These are phyloP conservation scores for Hymenoscyphus occultus DNA, from an alignment of 2,329 filamentous ascomycete species.

Conservation along the genomic window DNA sequence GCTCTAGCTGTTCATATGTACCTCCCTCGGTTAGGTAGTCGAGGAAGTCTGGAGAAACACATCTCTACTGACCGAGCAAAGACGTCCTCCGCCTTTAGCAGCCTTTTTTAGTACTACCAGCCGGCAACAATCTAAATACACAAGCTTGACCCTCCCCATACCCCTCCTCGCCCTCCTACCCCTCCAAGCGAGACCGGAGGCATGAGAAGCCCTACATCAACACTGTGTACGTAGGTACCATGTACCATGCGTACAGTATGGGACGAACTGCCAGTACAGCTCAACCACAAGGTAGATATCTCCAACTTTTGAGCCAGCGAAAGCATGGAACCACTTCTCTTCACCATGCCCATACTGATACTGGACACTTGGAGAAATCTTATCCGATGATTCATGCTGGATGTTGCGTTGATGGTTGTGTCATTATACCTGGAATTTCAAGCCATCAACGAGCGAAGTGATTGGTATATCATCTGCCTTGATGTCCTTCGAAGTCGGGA, in stretches of 20 bases:
- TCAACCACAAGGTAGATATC: not conserved
- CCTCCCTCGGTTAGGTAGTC: too few species aligned
- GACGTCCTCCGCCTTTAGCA: too few species aligned
- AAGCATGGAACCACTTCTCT: not conserved
- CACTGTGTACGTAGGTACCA: not conserved
- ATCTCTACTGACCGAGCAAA: too few species aligned
- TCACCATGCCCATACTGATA: not conserved
- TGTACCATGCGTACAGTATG: too few species aligned
- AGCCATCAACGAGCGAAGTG: not conserved
- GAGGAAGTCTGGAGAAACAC: too few species aligned
- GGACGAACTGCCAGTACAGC: not conserved
- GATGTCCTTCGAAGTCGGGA: not conserved
- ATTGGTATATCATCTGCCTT: not conserved
- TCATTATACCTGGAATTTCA: not conserved
- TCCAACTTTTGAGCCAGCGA: not conserved
- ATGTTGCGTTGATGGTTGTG: not conserved
- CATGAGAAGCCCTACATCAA: not conserved
- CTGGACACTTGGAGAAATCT: not conserved
- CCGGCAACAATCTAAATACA: too few species aligned
- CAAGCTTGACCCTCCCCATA: not conserved
- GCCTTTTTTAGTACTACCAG: too few species aligned
- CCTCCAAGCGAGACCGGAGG: not conserved
- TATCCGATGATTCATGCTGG: not conserved
- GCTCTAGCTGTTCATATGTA: too few species aligned
- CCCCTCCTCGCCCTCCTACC: not conserved